Evolutionary conservation across 129 eudicot genomes (phyloP).

Genomic region (Solidago caesia): DNA sequence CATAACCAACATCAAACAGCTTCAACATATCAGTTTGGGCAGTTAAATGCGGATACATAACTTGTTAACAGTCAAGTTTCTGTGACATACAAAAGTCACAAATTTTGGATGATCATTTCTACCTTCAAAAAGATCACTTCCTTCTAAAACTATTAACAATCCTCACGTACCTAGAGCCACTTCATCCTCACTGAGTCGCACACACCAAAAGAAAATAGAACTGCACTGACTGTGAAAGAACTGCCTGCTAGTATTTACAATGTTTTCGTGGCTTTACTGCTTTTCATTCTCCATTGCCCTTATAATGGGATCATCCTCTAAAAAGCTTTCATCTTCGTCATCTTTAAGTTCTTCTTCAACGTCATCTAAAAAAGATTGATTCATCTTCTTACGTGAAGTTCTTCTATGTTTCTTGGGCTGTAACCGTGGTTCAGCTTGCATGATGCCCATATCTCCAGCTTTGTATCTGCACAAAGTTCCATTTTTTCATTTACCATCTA

Average conservation of each 20-base stretch:
- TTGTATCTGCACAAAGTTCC: slow-evolving; percentile 49
- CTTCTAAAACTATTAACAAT: slow-evolving; percentile 11
- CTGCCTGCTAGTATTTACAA: slow-evolving; percentile 32
- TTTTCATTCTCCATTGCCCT: slow-evolving; percentile 49
- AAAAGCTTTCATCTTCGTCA: slow-evolving; percentile 53
- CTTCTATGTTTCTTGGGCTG: slow-evolving; percentile 87
- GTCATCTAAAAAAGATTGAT: slow-evolving; percentile 64
- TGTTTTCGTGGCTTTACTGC: slow-evolving; percentile 21
- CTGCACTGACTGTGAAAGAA: not conserved
- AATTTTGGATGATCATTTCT: not conserved
- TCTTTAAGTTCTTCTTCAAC: slow-evolving; percentile 56
- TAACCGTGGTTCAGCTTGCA: slow-evolving; percentile 74
- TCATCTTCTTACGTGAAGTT: slow-evolving; percentile 70
- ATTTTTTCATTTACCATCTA: not conserved
- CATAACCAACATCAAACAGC: not conserved
- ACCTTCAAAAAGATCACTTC: not conserved
- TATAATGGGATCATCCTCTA: slow-evolving; percentile 53
- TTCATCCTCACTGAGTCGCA: not conserved
- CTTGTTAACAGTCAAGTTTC: not conserved
- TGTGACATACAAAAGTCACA: not conserved
- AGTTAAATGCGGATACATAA: not conserved
- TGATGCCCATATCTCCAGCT: slow-evolving; percentile 66
- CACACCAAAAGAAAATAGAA: not conserved
- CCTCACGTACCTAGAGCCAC: slow-evolving; percentile 4
- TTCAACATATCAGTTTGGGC: not conserved